Conservation (phyloP, 73 alveolate genomes). For the Uronychia setigera region DNA sequence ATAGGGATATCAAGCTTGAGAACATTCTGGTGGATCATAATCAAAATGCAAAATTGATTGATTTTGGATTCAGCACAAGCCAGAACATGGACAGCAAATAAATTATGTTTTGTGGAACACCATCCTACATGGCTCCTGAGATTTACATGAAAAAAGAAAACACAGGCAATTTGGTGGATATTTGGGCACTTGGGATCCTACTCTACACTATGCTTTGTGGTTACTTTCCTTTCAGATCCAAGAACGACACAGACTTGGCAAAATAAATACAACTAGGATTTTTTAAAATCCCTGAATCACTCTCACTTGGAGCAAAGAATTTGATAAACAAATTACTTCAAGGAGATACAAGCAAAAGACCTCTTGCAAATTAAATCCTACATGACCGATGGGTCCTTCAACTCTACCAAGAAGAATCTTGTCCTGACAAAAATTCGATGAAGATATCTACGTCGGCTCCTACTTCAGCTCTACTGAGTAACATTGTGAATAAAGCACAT, state of each 20-base stretch:
- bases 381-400: too few relatives aligned
- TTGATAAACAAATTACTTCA: too few relatives aligned
- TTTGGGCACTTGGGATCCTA: conserved; percentile 48
- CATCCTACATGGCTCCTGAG: conserved; percentile 53
- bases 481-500: too few relatives aligned
- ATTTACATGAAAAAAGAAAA: conserved; percentile 23
- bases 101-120: conserved; percentile 48
- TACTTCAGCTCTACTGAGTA: too few relatives aligned
- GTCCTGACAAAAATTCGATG: too few relatives aligned
- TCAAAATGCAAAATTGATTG: conserved; percentile 63
- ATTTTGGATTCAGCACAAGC: conserved; percentile 79
- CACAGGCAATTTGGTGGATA: conserved; percentile 25
- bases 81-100: conserved; percentile 65
- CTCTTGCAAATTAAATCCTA: too few relatives aligned
- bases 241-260: conserved; percentile 54
- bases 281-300: too few relatives aligned
- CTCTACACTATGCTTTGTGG: conserved; percentile 45
- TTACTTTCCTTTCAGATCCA: conserved; percentile 37
- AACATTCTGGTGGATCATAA: conserved; percentile 64
- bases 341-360: too few relatives aligned
- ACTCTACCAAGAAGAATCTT: too few relatives aligned
- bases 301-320: too few relatives aligned
- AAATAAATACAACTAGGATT: too few relatives aligned
- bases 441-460: too few relatives aligned
- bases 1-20: conserved; percentile 78